Evolutionary conservation across 2,329 filamentous ascomycete genomes (phyloP), one percentile per base, ranked within the genome.

Genomic region (Pseudogymnoascus sp.): DNA sequence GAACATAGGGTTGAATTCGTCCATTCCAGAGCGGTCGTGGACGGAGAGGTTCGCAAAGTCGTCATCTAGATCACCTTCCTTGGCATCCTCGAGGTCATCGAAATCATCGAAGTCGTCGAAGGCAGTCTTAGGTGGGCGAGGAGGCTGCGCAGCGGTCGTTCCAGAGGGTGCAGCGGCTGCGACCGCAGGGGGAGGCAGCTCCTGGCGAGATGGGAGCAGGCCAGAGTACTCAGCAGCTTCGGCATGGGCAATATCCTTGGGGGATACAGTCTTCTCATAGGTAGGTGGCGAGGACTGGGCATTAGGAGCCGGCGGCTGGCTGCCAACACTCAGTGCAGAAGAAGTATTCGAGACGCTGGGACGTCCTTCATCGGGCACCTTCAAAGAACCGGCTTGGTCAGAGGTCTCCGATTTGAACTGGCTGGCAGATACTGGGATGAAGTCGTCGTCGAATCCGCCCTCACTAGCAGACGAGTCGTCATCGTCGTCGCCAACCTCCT

Each of bases 381-480:
- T 57, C 8, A 58, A 20, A 3, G 57, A 64, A n/a, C 66, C 62
- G 58, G 65, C 67, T 60, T 67, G 63, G 2, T 66, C 59, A 25
- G 64, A 62, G 61, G 67, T 69, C 18, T 62, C 50, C n/a, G 71
- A 69, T 61, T 66, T 67, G 6, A 63, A 62, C 59, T 70, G 67
- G 14, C 63, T 67, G 59, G 71, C 70, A 18, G 71, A 73, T 28
- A 83, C 81, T 12, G 89, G 85, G 0, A 89, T 87, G 71, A 97
- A 97, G 73, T 97, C 88, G 71, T 99, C 94, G 58, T 95, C 93
- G 70, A 97, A 97, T 0, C 92, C 91, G 41, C 84, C 83, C 57
- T 90, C 89, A 63, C 85, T 89, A 9, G 33, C 57, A 18, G 57
- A 37, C 33, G 57, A 58, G n/a, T 95, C 88, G n/a, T 95, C 88